Conservation (phyloP, 345 rosid species). For the Salix purpurea region DNA sequence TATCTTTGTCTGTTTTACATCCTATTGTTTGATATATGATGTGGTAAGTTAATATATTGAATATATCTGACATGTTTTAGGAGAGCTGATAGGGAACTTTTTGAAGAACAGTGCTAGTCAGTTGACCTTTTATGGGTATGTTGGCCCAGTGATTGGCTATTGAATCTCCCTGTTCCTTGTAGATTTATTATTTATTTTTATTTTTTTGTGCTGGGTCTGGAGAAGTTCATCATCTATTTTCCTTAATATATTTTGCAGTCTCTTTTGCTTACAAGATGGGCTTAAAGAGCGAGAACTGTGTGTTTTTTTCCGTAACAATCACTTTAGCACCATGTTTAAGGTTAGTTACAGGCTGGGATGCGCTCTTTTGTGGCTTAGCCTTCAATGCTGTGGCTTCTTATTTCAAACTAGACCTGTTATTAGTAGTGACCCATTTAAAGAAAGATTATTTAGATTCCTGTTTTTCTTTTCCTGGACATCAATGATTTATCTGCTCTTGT, state of each 20-base stretch:
- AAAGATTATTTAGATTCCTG: not conserved
- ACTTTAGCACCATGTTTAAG: slow-evolving; percentile 99
- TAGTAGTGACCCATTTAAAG: not conserved
- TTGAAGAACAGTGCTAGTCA: slow-evolving; percentile 85
- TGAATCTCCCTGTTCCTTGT: not conserved
- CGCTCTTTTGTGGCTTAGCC: slow-evolving; percentile 8
- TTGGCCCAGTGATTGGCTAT: slow-evolving; percentile 14
- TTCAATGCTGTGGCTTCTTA: not conserved
- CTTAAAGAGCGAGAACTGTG: slow-evolving; percentile 92
- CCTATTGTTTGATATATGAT: not conserved
- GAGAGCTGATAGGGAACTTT: slow-evolving; percentile 71
- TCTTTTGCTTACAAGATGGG: slow-evolving; percentile 83
- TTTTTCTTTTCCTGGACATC: not conserved
- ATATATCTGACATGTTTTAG: slow-evolving; percentile 32
- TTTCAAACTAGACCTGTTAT: not conserved
- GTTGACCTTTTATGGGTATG: slow-evolving; percentile 84
- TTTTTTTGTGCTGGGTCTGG: not conserved
- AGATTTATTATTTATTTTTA: not conserved
- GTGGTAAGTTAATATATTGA: not conserved
- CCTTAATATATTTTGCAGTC: slow-evolving; percentile 45
- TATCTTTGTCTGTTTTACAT: not conserved
- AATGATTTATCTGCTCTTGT: not conserved
- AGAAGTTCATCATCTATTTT: not conserved
- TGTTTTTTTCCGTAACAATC: slow-evolving; percentile 96
- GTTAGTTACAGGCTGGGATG: slow-evolving; percentile 35